phyloP scores from a whole-genome alignment of 225 moss, liverwort and hornwort species.

The Climacium dendroides region DNA sequence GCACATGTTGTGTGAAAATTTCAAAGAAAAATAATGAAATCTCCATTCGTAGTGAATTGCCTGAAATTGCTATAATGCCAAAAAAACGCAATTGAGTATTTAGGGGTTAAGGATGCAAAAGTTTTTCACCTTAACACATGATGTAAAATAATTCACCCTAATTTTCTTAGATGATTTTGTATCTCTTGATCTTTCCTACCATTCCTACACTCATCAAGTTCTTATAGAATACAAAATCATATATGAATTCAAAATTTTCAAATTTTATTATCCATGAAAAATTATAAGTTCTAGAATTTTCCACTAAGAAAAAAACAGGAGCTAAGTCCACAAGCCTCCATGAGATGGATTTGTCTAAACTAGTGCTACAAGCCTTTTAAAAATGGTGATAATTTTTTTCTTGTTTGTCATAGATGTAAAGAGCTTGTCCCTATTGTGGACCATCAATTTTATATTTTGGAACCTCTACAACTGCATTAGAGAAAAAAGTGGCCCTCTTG shows the following conservation, averaged over 20 bases:
- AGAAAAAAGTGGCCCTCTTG: no score
- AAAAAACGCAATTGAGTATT: no score
- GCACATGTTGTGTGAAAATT: no score
- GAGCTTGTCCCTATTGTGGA: background rate
- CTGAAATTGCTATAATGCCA: no score
- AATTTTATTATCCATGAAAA: background rate
- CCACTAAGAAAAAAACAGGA: accelerated
- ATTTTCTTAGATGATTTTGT: background rate
- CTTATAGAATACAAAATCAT: background rate
- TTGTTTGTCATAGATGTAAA: background rate
- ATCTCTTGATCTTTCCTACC: background rate
- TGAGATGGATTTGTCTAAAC: background rate
- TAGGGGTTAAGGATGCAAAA: no score
- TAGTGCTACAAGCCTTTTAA: background rate
- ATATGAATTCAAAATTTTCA: background rate
- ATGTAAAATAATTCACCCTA: no score
- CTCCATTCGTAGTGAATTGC: no score
- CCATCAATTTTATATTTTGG: accelerated
- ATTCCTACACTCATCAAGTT: accelerated
- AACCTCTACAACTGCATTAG: background rate
- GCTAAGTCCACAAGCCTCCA: accelerated
- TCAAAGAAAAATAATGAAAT: no score
- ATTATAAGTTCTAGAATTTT: background rate
- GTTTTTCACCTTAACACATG: no score
- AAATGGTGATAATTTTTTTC: background rate